These are phyloP conservation scores for Priceomyces melissophilus DNA, from an alignment of 805 yeast genomes.

Conservation along the genomic window DNA sequence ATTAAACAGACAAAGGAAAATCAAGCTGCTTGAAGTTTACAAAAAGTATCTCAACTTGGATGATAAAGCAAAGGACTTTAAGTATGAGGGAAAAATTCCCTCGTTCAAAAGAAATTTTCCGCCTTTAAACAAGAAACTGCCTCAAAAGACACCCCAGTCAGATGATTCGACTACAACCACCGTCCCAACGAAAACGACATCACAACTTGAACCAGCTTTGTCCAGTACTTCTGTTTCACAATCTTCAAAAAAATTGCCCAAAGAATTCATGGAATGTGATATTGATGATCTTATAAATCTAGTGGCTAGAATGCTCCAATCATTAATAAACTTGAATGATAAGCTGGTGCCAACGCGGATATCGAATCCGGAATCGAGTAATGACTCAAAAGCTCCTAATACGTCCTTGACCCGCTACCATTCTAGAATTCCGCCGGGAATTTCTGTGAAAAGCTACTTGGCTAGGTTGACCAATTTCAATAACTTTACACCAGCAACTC, in stretches of 20 bases:
- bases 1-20: conserved; percentile 15
- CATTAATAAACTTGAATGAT: conserved; percentile 75
- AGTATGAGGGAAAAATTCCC: conserved; percentile 1
- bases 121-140: not conserved
- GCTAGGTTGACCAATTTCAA: conserved; percentile 79
- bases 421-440: conserved; percentile 87
- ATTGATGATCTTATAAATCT: conserved; percentile 66
- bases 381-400: conserved; percentile 12
- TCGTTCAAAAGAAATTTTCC: not conserved
- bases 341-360: conserved; percentile 35
- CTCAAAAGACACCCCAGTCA: not conserved
- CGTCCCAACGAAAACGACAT: conserved; percentile 2
- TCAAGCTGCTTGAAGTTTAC: conserved; percentile 20
- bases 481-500: conserved; percentile 76
- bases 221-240: conserved; percentile 35
- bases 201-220: conserved; percentile 2
- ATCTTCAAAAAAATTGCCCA: conserved; percentile 5
- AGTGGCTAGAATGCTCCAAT: conserved; percentile 75
- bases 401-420: conserved; percentile 77
- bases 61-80: conserved; percentile 3
- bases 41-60: conserved; percentile 16
- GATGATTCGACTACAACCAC: not conserved
- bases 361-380: conserved; percentile 20
- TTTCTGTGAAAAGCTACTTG: conserved; percentile 75
- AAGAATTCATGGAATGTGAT: conserved; percentile 60